phyloP scores from a whole-genome alignment of 2,329 filamentous ascomycete species.

The Podosphaera xanthii region DNA sequence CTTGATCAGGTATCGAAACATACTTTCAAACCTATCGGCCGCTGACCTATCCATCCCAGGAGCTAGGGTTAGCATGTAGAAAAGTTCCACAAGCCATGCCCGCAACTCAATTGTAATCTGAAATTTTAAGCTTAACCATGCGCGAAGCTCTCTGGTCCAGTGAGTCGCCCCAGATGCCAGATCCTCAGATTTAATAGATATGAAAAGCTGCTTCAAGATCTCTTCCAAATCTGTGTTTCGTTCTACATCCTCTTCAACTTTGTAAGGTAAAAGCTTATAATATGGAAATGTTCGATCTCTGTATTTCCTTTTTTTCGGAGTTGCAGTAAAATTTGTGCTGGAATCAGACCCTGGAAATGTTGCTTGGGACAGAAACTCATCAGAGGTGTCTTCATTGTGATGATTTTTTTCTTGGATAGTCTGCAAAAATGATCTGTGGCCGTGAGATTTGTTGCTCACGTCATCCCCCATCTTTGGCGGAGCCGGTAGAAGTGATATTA shows the following conservation, averaged over 20 bases:
- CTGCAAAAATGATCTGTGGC: constrained; percentile 12
- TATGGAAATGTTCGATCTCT: constrained; percentile 86
- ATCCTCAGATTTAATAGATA: constrained; percentile 76
- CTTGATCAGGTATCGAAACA: constrained; percentile 94
- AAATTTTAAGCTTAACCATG: constrained; percentile 93
- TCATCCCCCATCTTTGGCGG: constrained; percentile 4
- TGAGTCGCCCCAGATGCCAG: constrained; percentile 84
- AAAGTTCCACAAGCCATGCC: constrained; percentile 66
- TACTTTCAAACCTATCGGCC: constrained; percentile 79
- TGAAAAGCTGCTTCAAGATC: constrained; percentile 84
- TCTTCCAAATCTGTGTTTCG: constrained; percentile 60
- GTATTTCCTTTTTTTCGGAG: constrained; percentile 35
- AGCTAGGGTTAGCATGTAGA: constrained; percentile 80
- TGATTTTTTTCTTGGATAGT: constrained; percentile 4
- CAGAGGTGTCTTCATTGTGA: constrained; percentile 12
- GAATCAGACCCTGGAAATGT: constrained; percentile 55
- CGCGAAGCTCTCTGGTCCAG: constrained; percentile 89
- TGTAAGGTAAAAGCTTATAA: constrained; percentile 71
- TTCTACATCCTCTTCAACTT: constrained; percentile 57
- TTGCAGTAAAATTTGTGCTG: constrained; percentile 22
- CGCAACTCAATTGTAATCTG: constrained; percentile 73
- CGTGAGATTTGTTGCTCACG: constrained; percentile 10
- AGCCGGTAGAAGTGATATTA: neutral
- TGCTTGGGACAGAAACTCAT: constrained; percentile 58
- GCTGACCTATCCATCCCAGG: constrained; percentile 67